phyloP scores from a whole-genome alignment of 1,284 basidiomycete species.

The Exobasidium rhododendri region DNA sequence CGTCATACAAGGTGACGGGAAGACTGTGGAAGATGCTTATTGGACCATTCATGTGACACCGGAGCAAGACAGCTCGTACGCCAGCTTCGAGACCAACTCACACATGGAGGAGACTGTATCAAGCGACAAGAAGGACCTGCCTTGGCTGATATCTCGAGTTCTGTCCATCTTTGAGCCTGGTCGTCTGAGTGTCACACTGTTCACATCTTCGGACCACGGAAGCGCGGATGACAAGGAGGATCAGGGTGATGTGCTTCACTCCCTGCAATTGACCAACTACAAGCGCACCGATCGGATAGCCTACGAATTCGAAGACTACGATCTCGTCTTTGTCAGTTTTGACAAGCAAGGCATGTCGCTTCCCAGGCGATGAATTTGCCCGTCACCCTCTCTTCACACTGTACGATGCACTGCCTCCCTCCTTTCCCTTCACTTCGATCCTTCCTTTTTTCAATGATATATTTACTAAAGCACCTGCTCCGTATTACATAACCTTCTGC shows the following conservation, averaged over 20 bases:
- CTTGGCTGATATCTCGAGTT: slow-evolving; percentile 78
- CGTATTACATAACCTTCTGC: neutral
- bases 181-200: slow-evolving; percentile 81
- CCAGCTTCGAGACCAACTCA: slow-evolving; percentile 98
- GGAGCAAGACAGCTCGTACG: slow-evolving; percentile 94
- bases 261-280: slow-evolving; percentile 51
- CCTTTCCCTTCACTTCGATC: too few relatives aligned
- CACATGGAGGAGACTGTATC: slow-evolving; percentile 60
- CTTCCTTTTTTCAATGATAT: too few relatives aligned
- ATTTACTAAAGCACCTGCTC: too few relatives aligned
- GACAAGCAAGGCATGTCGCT: slow-evolving; percentile 15
- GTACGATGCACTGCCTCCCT: too few relatives aligned
- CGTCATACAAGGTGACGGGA: slow-evolving; percentile 57
- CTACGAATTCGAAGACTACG: slow-evolving; percentile 95
- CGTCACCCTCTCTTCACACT: neutral
- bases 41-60: slow-evolving; percentile 99
- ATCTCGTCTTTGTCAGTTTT: slow-evolving; percentile 67
- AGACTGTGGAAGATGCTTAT: slow-evolving; percentile 59
- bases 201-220: slow-evolving; percentile 72
- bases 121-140: slow-evolving; percentile 56
- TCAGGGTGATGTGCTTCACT: slow-evolving; percentile 50
- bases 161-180: slow-evolving; percentile 89
- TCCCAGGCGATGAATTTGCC: neutral
- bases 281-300: slow-evolving; percentile 89
- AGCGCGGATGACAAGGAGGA: slow-evolving; percentile 61